These are phyloP conservation scores for Scheffersomyces titani DNA, from an alignment of 1,139 yeast genomes.

Conservation along the genomic window DNA sequence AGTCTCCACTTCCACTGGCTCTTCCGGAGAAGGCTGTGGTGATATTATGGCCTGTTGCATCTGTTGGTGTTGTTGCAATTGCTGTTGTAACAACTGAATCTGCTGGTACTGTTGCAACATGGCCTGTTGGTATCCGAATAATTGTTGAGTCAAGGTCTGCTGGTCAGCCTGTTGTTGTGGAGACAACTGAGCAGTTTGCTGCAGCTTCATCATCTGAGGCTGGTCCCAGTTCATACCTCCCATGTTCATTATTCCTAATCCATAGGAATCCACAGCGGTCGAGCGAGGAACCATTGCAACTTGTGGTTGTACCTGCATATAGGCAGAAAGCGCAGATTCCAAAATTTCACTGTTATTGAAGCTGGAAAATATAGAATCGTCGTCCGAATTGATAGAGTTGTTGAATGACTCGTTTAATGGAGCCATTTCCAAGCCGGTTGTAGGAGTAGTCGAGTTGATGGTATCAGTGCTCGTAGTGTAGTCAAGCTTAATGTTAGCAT, in stretches of 20 bases:
- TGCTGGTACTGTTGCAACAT: constrained; percentile 27
- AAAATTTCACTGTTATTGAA: constrained; percentile 5
- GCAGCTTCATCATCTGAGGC: constrained; percentile 5
- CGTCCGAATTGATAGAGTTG: constrained; percentile 9
- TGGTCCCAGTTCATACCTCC: constrained; percentile 14
- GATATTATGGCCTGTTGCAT: not conserved
- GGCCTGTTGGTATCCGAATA: constrained; percentile 24
- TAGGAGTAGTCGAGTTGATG: not conserved
- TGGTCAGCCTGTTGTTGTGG: constrained; percentile 6
- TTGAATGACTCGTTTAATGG: constrained; percentile 14
- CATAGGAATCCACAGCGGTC: constrained; percentile 12
- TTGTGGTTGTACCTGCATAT: constrained; percentile 13
- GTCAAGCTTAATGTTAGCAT: not conserved
- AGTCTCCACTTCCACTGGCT: constrained; percentile 3
- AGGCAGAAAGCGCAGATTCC: constrained; percentile 12
- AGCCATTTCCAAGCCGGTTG: constrained; percentile 14
- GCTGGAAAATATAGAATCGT: constrained; percentile 11
- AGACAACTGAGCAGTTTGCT: constrained; percentile 6
- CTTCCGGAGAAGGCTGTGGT: constrained; percentile 3
- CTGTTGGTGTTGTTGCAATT: constrained; percentile 6
- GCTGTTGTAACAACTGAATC: constrained; percentile 25
- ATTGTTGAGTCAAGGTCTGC: constrained; percentile 15
- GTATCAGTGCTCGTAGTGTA: not conserved
- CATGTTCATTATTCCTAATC: constrained; percentile 27
- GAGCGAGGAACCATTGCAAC: constrained; percentile 4